Conservation (phyloP, 225 moss, liverwort and hornwort genomes). For the Bryum argenteum region DNA sequence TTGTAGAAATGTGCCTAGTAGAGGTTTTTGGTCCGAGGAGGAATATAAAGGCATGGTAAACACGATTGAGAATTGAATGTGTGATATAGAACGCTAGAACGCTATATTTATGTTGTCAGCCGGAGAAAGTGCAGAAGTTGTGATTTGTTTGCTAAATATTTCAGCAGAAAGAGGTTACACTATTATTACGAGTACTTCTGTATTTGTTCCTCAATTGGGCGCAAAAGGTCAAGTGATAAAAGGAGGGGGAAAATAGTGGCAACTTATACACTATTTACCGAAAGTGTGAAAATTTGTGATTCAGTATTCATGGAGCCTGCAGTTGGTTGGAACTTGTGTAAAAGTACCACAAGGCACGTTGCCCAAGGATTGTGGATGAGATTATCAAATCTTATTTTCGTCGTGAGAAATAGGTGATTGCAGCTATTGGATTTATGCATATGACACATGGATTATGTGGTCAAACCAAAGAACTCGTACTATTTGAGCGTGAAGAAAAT, state of each 20-base stretch:
- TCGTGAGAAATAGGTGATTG: not conserved
- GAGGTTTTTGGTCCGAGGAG: not conserved
- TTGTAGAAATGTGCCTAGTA: not conserved
- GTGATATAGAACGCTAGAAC: not conserved
- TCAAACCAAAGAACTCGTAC: not conserved
- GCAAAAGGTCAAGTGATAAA: not conserved
- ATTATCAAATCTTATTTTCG: not conserved
- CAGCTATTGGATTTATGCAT: not conserved
- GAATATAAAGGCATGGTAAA: not conserved
- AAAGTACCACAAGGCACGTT: not conserved
- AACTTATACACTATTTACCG: not conserved
- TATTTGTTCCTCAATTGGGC: not conserved
- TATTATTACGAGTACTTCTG: not conserved
- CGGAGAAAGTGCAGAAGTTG: not conserved
- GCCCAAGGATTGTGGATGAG: not conserved
- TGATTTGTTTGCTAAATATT: not conserved
- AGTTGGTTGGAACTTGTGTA: not conserved
- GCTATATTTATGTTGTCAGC: not conserved
- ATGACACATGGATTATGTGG: slow-evolving; percentile 1
- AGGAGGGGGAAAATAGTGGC: not conserved
- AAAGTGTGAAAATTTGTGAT: not conserved
- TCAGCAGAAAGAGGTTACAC: not conserved
- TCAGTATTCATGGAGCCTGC: not conserved
- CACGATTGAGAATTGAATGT: not conserved
- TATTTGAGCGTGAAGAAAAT: not conserved